These are phyloP conservation scores for Pichia sp. DNA, from an alignment of 1,139 yeast species.

Conservation along the genomic window DNA sequence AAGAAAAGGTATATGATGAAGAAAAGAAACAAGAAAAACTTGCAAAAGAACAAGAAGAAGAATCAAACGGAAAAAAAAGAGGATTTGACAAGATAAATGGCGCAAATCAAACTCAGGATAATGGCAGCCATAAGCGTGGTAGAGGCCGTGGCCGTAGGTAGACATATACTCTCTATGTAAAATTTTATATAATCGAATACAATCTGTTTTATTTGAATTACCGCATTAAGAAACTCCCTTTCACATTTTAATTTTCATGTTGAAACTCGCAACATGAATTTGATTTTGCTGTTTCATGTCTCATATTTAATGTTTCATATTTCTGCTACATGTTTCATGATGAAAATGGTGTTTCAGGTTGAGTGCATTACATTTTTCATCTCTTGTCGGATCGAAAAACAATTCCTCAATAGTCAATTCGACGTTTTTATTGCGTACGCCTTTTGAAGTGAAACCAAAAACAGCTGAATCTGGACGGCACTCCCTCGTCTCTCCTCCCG, in stretches of 20 bases:
- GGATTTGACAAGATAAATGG: too few species aligned
- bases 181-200: neutral
- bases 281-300: neutral
- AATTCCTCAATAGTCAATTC: neutral
- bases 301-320: neutral
- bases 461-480: neutral
- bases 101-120: neutral
- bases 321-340: constrained; percentile 1
- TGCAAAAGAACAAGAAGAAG: constrained; percentile 2
- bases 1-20: constrained; percentile 43
- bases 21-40: constrained; percentile 13
- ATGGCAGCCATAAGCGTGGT: neutral
- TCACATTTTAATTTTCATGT: neutral
- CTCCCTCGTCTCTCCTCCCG: neutral
- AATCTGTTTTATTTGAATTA: neutral
- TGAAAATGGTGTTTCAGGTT: neutral
- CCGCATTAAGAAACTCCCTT: neutral
- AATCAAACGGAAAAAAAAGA: constrained; percentile 2
- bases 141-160: constrained; percentile 7
- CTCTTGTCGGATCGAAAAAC: neutral
- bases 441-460: neutral
- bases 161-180: neutral
- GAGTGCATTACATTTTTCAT: neutral
- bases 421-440: neutral
- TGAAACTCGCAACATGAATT: neutral